Evolutionary conservation across 78 protist genomes (phyloP).

Genomic region (Isochrysis galbana): DNA sequence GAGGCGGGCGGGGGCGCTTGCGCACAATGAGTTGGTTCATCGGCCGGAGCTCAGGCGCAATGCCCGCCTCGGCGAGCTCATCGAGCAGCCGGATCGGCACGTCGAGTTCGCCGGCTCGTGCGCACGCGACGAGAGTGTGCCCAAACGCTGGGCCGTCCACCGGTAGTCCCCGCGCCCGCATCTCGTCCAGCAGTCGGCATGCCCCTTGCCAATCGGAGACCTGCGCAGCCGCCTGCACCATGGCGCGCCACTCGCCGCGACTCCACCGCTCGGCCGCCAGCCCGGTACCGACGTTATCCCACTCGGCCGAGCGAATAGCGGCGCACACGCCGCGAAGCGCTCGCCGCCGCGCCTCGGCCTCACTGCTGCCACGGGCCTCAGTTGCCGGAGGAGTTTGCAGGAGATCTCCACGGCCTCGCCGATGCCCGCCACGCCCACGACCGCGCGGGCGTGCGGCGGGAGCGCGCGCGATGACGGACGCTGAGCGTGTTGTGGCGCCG

Average conservation of each 20-base stretch:
- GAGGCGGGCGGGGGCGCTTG: too few species aligned
- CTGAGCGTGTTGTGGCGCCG: too few species aligned
- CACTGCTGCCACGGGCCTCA: too few species aligned
- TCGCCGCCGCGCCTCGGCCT: too few species aligned
- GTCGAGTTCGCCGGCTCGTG: not conserved
- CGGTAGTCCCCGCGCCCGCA: not conserved
- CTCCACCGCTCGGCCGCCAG: not conserved
- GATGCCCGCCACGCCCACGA: too few species aligned
- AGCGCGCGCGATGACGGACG: too few species aligned
- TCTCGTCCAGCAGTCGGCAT: not conserved
- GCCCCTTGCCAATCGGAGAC: conserved; percentile 1
- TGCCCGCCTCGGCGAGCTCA: not conserved
- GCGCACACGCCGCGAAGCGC: not conserved
- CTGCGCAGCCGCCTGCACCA: conserved; percentile 12
- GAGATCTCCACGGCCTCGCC: too few species aligned
- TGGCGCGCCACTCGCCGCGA: not conserved
- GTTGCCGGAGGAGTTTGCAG: too few species aligned
- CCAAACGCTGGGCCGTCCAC: not conserved
- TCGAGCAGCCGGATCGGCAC: not conserved
- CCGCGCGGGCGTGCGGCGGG: too few species aligned
- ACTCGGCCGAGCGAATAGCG: not conserved
- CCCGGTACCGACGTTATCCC: not conserved
- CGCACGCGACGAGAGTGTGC: not conserved
- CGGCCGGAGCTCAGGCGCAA: not conserved
- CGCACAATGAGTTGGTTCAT: not conserved